Percentiles rank a stretch among this genome's conserved stretches.
Conservation (phyloP, 2,329 filamentous ascomycete genomes). For the Tolypocladium tundrense region DNA sequence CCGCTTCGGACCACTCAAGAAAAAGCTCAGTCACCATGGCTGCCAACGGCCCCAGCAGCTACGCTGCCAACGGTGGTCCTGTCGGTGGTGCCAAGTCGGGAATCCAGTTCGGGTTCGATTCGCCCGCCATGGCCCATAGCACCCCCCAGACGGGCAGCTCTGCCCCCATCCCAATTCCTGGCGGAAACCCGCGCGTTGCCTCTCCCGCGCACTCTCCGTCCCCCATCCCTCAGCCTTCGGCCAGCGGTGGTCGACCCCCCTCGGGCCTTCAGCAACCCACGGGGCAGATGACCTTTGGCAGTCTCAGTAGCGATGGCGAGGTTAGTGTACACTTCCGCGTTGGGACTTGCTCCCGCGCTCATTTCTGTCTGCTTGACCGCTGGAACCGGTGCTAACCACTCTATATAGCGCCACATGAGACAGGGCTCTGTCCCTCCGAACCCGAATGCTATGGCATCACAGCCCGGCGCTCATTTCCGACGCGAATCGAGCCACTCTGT, state of each 20-base stretch:
- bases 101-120: constrained; percentile 79
- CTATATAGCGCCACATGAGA: constrained; percentile 55
- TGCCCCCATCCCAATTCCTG: constrained; percentile 52
- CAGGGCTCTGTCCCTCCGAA: constrained; percentile 53
- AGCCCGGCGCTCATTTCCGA: constrained; percentile 64
- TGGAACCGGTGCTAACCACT: constrained; percentile 1
- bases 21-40: constrained; percentile 90
- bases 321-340: constrained; percentile 42
- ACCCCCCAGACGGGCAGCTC: constrained; percentile 48
- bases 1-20: constrained; percentile 60
- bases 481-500: constrained; percentile 79
- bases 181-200: constrained; percentile 57
- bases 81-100: constrained; percentile 47
- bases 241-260: constrained; percentile 77
- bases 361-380: background rate
- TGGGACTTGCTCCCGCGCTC: background rate
- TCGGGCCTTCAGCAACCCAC: constrained; percentile 61
- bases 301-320: constrained; percentile 69
- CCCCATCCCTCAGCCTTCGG: constrained; percentile 81
- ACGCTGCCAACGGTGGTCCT: constrained; percentile 63
- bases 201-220: constrained; percentile 85
- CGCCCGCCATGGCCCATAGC: constrained; percentile 56
- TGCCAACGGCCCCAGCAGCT: constrained; percentile 67
- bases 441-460: constrained; percentile 49
- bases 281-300: constrained; percentile 68